Percentiles rank a stretch among this genome's conserved stretches.
Evolutionary conservation across 345 rosid species (phyloP).

Genomic region (Gynandropsis gynandra): DNA sequence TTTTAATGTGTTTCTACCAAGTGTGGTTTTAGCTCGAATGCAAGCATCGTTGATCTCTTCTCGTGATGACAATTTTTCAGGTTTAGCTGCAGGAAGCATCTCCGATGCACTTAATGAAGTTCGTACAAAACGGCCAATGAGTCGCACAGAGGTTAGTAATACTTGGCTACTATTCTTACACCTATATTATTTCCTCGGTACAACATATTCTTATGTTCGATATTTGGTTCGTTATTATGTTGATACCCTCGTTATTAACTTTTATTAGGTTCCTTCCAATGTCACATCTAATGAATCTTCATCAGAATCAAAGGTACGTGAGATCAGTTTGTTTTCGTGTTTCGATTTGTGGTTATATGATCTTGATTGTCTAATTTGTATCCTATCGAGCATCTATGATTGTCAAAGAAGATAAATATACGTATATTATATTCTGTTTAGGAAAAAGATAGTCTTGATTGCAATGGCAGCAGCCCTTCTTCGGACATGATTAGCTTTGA

Average conservation of each 20-base stretch:
- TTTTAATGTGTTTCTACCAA: slow-evolving; percentile 13
- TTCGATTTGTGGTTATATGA: slow-evolving; percentile 2
- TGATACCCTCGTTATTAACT: not conserved
- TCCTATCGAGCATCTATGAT: not conserved
- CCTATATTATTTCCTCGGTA: slow-evolving; percentile 7
- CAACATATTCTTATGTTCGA: slow-evolving; percentile 2
- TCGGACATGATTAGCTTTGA: slow-evolving; percentile 77
- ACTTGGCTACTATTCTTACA: slow-evolving; percentile 7
- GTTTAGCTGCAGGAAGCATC: slow-evolving; percentile 40
- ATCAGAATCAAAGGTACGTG: slow-evolving; percentile 49
- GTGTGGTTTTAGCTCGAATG: slow-evolving; percentile 9
- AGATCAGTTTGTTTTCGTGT: slow-evolving; percentile 12
- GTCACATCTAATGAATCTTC: slow-evolving; percentile 39
- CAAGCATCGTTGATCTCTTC: slow-evolving; percentile 4
- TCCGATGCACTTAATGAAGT: slow-evolving; percentile 55
- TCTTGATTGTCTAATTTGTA: not conserved
- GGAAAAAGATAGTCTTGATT: slow-evolving; percentile 42
- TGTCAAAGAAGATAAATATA: not conserved
- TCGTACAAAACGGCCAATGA: slow-evolving; percentile 72
- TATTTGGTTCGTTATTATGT: slow-evolving; percentile 1
- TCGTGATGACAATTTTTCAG: slow-evolving; percentile 29
- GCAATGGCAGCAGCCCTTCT: slow-evolving; percentile 40
- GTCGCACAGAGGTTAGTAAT: slow-evolving; percentile 73
- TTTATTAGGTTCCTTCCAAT: slow-evolving; percentile 69
- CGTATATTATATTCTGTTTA: slow-evolving; percentile 29